phyloP scores from a whole-genome alignment of 2,329 filamentous ascomycete genomes.

The Diplodia mutila region DNA sequence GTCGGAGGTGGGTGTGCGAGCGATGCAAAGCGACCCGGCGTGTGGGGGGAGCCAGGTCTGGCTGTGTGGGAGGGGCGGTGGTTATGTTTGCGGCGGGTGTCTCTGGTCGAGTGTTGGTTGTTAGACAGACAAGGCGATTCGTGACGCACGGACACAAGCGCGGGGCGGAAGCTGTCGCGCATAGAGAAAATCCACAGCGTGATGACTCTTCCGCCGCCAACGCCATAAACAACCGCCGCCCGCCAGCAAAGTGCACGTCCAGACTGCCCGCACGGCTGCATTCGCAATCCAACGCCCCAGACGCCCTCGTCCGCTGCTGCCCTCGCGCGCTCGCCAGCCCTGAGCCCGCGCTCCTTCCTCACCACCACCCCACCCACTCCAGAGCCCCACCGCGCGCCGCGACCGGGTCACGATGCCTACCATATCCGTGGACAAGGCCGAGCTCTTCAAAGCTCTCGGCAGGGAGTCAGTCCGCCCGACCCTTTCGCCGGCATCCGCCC shows the following conservation, averaged over 20 bases:
- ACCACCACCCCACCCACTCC: constrained; percentile 10
- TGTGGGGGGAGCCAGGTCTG: constrained; percentile 15
- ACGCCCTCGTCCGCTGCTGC: constrained; percentile 2
- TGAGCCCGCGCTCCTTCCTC: constrained; percentile 11
- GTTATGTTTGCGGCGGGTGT: constrained; percentile 26
- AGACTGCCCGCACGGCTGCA: background rate
- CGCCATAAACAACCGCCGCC: constrained; percentile 14
- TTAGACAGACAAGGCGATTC: constrained; percentile 27
- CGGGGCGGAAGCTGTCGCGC: constrained; percentile 26
- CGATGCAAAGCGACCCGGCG: constrained; percentile 26
- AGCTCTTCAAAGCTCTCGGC: constrained; percentile 89
- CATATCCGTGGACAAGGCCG: constrained; percentile 94
- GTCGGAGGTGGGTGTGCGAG: background rate
- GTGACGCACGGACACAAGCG: constrained; percentile 23
- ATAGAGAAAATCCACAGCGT: constrained; percentile 22
- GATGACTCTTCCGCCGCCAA: constrained; percentile 25
- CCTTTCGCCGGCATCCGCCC: background rate
- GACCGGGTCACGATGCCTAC: constrained; percentile 79
- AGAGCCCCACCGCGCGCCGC: constrained; percentile 20
- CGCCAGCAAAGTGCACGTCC: background rate
- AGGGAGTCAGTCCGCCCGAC: constrained; percentile 66
- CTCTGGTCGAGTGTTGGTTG: constrained; percentile 26
- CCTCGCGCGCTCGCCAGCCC: background rate
- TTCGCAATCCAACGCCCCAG: background rate
- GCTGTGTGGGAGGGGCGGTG: constrained; percentile 21